phyloP scores from a whole-genome alignment of 805 yeast genomes.

The Clavispora vitiphila region DNA sequence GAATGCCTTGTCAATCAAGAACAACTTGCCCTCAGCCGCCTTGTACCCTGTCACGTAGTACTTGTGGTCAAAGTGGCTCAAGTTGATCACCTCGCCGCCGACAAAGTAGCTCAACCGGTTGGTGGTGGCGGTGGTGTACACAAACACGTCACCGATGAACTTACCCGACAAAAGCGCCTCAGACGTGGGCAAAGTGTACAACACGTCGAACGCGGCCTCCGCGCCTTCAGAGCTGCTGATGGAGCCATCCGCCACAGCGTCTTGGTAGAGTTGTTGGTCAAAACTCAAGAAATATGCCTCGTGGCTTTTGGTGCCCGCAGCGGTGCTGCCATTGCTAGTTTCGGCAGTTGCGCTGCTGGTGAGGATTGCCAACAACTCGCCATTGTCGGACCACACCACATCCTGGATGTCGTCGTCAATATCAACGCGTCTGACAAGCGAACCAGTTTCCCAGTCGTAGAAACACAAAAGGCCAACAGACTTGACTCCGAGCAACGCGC shows the following conservation, averaged over 20 bases:
- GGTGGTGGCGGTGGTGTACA: conserved; percentile 74
- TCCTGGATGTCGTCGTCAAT: conserved; percentile 69
- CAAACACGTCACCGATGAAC: conserved; percentile 97
- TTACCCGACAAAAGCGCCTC: conserved; percentile 84
- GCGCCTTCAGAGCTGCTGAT: conserved; percentile 82
- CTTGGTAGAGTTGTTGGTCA: conserved; percentile 61
- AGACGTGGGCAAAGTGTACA: conserved; percentile 61
- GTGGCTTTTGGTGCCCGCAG: conserved; percentile 44
- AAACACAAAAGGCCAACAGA: conserved; percentile 81
- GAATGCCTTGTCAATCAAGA: conserved; percentile 86
- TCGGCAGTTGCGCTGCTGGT: conserved; percentile 25
- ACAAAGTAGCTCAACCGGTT: conserved; percentile 91
- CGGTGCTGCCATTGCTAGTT: conserved; percentile 16
- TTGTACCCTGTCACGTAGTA: conserved; percentile 85
- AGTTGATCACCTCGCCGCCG: conserved; percentile 87
- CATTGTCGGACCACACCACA: conserved; percentile 90
- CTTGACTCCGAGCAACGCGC: conserved; percentile 81
- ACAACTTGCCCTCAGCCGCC: conserved; percentile 78
- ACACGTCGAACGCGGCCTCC: conserved; percentile 78
- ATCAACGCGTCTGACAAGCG: conserved; percentile 81
- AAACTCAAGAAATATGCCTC: conserved; percentile 75
- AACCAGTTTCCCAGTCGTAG: conserved; percentile 91
- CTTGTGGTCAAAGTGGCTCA: conserved; percentile 87
- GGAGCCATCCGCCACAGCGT: conserved; percentile 53
- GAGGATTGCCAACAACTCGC: conserved; percentile 77